Evolutionary conservation across 1,284 basidiomycete species (phyloP).

Genomic region (Ceratobasidium sp.): DNA sequence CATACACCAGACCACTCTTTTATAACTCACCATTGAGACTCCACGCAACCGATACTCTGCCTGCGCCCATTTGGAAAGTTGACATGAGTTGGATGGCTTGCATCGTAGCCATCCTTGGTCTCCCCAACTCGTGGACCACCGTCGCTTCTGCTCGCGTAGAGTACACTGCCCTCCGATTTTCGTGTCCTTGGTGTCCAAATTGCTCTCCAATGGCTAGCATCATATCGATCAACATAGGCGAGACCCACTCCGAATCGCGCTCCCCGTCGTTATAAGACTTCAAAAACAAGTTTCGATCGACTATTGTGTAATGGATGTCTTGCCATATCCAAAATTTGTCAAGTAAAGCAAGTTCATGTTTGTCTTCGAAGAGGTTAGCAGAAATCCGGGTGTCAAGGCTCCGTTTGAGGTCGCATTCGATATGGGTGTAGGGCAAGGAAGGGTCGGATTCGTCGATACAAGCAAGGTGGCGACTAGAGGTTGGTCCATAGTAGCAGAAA

Average conservation of each 20-base stretch:
- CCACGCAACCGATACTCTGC: conserved; percentile 19
- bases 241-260: conserved; percentile 43
- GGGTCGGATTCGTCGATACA: neutral
- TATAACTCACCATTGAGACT: conserved; percentile 30
- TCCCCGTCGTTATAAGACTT: conserved; percentile 28
- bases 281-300: conserved; percentile 14
- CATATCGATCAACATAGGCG: conserved; percentile 39
- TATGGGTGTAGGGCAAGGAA: neutral
- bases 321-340: conserved; percentile 36
- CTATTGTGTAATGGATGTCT: conserved; percentile 27
- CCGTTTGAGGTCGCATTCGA: neutral
- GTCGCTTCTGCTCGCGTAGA: conserved; percentile 17
- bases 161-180: neutral
- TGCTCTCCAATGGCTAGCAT: conserved; percentile 34
- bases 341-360: conserved; percentile 7
- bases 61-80: conserved; percentile 28
- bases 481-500: conserved; percentile 30
- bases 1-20: neutral
- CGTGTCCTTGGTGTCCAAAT: conserved; percentile 15
- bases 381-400: neutral
- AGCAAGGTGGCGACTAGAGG: neutral
- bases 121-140: conserved; percentile 10
- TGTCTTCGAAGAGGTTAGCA: conserved; percentile 10
- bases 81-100: conserved; percentile 38
- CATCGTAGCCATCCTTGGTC: conserved; percentile 42